Percentiles rank a stretch among this genome's conserved stretches.
phyloP scores from a whole-genome alignment of 192 early-diverging fungal genomes.

The Rhizophagus clarus region DNA sequence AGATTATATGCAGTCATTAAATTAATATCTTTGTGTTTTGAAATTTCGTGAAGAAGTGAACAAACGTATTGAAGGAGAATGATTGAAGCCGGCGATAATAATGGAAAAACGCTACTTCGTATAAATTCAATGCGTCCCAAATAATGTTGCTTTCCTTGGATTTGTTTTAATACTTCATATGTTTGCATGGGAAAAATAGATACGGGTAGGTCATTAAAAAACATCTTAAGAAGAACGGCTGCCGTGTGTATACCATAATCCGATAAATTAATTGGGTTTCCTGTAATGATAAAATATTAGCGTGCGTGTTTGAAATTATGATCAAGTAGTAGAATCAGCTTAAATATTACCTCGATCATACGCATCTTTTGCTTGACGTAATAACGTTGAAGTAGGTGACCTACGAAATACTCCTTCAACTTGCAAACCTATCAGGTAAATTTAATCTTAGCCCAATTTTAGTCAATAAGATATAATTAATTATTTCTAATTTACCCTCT shows the following conservation, averaged over 20 bases:
- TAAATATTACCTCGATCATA: slow-evolving; percentile 51
- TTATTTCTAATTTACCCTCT: slow-evolving; percentile 49
- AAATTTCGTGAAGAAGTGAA: slow-evolving; percentile 69
- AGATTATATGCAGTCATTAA: slow-evolving; percentile 85
- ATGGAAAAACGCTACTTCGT: slow-evolving; percentile 34
- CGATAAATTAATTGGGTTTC: slow-evolving; percentile 57
- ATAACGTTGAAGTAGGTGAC: slow-evolving; percentile 71
- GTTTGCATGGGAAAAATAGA: slow-evolving; percentile 69
- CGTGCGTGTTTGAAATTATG: not conserved
- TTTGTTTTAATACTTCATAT: slow-evolving; percentile 54
- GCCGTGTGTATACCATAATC: slow-evolving; percentile 80
- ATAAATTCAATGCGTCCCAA: slow-evolving; percentile 50
- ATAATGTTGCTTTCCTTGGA: slow-evolving; percentile 26
- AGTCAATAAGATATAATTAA: not conserved
- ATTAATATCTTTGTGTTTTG: slow-evolving; percentile 67
- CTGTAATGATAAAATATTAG: slow-evolving; percentile 21
- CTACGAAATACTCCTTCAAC: slow-evolving; percentile 85
- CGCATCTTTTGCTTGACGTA: slow-evolving; percentile 64
- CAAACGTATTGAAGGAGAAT: slow-evolving; percentile 67
- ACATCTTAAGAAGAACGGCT: slow-evolving; percentile 81
- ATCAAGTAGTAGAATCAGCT: not conserved
- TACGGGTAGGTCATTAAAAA: slow-evolving; percentile 78
- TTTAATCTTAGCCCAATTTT: not conserved
- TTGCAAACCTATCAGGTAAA: slow-evolving; percentile 55
- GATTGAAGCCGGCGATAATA: slow-evolving; percentile 53